Conservation (phyloP, 176 grass and related monocot genomes). For the Avena eriantha region DNA sequence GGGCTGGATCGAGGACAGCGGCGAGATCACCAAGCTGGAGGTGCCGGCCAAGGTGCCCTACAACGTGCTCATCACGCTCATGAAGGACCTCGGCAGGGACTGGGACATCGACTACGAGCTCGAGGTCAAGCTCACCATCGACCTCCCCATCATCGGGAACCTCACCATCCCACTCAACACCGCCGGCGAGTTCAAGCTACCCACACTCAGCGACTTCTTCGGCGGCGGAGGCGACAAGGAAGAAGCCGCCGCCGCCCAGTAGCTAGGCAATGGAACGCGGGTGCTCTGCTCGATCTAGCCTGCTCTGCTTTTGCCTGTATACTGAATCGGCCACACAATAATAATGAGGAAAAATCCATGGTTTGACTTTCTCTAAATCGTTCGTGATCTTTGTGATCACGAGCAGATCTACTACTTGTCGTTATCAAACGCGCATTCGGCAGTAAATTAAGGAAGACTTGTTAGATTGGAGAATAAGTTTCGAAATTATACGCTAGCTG, state of each 20-base stretch:
- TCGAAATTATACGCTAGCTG: neutral
- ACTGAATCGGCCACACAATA: neutral
- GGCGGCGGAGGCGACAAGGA: neutral
- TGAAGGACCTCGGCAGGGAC: slow-evolving; percentile 67
- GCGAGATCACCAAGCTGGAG: slow-evolving; percentile 69
- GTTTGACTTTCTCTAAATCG: neutral
- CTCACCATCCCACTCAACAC: slow-evolving; percentile 80
- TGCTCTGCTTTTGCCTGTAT: neutral
- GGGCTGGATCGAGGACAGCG: slow-evolving; percentile 73
- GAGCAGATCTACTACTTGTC: neutral
- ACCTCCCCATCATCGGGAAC: slow-evolving; percentile 71
- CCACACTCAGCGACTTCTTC: slow-evolving; percentile 73
- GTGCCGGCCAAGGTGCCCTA: slow-evolving; percentile 80
- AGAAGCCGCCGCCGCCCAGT: too few relatives aligned
- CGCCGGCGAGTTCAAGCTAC: slow-evolving; percentile 85
- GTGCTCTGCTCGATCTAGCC: neutral
- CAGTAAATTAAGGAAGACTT: neutral
- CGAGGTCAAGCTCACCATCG: slow-evolving; percentile 64
- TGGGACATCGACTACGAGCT: slow-evolving; percentile 91
- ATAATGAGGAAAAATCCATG: neutral
- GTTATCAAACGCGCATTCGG: neutral
- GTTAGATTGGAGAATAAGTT: neutral
- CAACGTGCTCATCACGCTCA: slow-evolving; percentile 64
- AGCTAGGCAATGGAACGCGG: neutral
- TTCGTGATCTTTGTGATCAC: neutral